These are phyloP conservation scores for Chlorophyllum brunneum DNA, from an alignment of 768 basidiomycete species.

Conservation along the genomic window DNA sequence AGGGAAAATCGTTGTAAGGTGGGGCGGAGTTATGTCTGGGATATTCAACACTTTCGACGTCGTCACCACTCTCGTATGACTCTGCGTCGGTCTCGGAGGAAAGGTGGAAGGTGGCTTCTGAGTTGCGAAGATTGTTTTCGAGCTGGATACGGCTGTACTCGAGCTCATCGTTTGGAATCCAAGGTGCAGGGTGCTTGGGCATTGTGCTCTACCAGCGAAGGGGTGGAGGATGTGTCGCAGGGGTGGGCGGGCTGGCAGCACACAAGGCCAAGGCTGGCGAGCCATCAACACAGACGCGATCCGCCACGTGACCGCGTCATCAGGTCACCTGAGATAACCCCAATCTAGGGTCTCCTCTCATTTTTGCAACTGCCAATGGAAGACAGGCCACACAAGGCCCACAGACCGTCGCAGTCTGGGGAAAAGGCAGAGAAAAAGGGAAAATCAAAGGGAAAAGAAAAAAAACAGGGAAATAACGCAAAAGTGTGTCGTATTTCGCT, in stretches of 20 bases:
- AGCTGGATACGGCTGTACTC: slow-evolving; percentile 76
- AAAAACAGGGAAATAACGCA: slow-evolving; percentile 81
- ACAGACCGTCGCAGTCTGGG: slow-evolving; percentile 70
- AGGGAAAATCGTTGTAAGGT: slow-evolving; percentile 49
- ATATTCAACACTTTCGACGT: slow-evolving; percentile 60
- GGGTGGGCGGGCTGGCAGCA: slow-evolving; percentile 10
- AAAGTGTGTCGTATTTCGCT: slow-evolving; percentile 50
- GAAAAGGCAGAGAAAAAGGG: slow-evolving; percentile 75
- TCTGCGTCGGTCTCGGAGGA: slow-evolving; percentile 41
- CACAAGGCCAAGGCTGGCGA: slow-evolving; percentile 15
- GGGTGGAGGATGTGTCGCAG: slow-evolving; percentile 23
- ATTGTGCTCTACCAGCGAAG: slow-evolving; percentile 10
- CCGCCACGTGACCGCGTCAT: slow-evolving; percentile 24
- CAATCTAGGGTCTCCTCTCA: slow-evolving; percentile 1
- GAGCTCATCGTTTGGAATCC: slow-evolving; percentile 68
- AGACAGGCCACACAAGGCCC: slow-evolving; percentile 77
- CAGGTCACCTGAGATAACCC: slow-evolving; percentile 8
- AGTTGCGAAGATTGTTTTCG: slow-evolving; percentile 72
- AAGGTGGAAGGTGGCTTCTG: slow-evolving; percentile 67
- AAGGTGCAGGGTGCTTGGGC: slow-evolving; percentile 21
- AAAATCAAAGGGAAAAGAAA: slow-evolving; percentile 65
- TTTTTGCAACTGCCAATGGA: slow-evolving; percentile 44
- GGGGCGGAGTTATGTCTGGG: slow-evolving; percentile 67
- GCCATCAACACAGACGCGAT: slow-evolving; percentile 24
- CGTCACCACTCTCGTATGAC: slow-evolving; percentile 31